Percentiles rank a stretch among this genome's conserved stretches.
Evolutionary conservation across 2,329 filamentous ascomycete genomes (phyloP).

Genomic region (Aureobasidium sp.): DNA sequence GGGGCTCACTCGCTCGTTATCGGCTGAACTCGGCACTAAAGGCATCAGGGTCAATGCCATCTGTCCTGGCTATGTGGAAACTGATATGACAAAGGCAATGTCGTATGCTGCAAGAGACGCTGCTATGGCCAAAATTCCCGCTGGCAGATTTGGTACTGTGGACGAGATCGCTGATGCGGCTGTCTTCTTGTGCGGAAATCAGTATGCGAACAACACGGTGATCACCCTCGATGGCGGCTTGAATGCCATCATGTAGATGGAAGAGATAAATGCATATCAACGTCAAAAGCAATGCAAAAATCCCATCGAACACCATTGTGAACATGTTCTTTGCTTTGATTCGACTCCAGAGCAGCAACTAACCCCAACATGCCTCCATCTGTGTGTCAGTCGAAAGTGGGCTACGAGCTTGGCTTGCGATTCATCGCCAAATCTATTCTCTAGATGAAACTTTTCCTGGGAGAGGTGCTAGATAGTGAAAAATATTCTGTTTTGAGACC

Average conservation of each 20-base stretch:
- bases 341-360: too few relatives aligned
- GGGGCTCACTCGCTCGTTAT: constrained; percentile 15
- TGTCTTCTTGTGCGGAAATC: constrained; percentile 51
- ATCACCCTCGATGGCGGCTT: constrained; percentile 80
- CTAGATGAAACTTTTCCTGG: too few relatives aligned
- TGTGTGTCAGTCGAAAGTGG: too few relatives aligned
- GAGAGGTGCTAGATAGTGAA: too few relatives aligned
- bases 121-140: constrained; percentile 31
- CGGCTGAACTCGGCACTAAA: constrained; percentile 33
- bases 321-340: too few relatives aligned
- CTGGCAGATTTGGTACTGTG: constrained; percentile 35
- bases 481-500: too few relatives aligned
- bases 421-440: too few relatives aligned
- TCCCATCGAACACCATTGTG: too few relatives aligned
- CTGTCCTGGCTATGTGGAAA: constrained; percentile 17
- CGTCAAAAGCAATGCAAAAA: too few relatives aligned
- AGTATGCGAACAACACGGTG: constrained; percentile 79
- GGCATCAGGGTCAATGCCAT: constrained; percentile 61
- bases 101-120: constrained; percentile 33
- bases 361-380: too few relatives aligned
- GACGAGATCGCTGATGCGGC: constrained; percentile 44
- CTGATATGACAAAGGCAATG: constrained; percentile 32
- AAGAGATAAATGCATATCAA: too few relatives aligned
- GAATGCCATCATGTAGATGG: constrained; percentile 43
- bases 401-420: too few relatives aligned